phyloP scores from a whole-genome alignment of 2,329 filamentous ascomycete genomes.

The Colletotrichum filicis region DNA sequence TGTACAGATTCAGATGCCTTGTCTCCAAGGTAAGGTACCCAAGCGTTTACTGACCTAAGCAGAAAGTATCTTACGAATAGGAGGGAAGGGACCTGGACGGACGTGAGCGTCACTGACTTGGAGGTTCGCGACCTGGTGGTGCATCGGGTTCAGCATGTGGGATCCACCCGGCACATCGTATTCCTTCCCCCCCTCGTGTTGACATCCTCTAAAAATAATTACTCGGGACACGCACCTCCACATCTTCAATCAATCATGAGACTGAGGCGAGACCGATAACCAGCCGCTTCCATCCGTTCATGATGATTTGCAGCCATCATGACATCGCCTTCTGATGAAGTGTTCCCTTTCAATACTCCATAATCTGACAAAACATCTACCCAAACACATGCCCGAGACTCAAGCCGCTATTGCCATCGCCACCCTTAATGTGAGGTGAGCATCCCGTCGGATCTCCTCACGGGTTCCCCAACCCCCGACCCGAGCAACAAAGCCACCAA shows the following conservation, averaged over 20 bases:
- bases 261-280: conserved; percentile 16
- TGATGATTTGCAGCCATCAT: neutral
- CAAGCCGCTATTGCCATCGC: neutral
- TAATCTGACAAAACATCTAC: neutral
- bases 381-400: too few relatives aligned
- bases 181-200: conserved; percentile 31
- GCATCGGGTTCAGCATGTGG: conserved; percentile 6
- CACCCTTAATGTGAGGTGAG: neutral
- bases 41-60: too few relatives aligned
- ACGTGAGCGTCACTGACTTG: neutral
- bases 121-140: neutral
- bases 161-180: conserved; percentile 31
- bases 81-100: neutral
- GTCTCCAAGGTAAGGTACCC: too few relatives aligned
- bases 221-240: conserved; percentile 22
- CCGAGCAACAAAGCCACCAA: neutral
- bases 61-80: neutral
- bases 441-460: conserved; percentile 5
- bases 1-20: too few relatives aligned
- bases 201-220: conserved; percentile 33
- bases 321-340: neutral
- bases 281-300: conserved; percentile 4
- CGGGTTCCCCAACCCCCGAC: neutral
- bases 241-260: conserved; percentile 27
- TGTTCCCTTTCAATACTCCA: neutral